Evolutionary conservation across 805 yeast species (phyloP), one percentile per base, ranked within the genome.

Genomic region (Spathaspora gorwiae): DNA sequence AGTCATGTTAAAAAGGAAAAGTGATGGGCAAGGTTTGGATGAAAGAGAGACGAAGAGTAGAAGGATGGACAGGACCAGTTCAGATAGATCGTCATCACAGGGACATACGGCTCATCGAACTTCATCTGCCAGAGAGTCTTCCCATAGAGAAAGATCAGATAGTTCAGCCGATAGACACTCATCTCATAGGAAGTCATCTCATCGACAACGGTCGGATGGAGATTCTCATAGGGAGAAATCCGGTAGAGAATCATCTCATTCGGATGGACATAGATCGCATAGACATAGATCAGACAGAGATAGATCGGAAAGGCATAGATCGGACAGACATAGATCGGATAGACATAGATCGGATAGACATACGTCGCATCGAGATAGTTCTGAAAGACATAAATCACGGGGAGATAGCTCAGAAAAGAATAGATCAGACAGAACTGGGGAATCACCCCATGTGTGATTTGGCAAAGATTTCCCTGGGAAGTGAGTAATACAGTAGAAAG

Each of bases 171-270:
- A 19, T 19, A 19, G 24, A 19, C 32, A 11, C 32, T 11, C 32
- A 29, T 29, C 32, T 29, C 32, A 29, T 9, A 29, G 12, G 12
- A 29, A 11, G 32, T 9, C 32, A 19, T 19, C 24, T 19, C 24
- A 29, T 5, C 9, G 32, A 29, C 3, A 29, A 9, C 3, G 32
- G 9, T 29, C 32, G 5, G 32, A 29, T 27, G 10, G 31, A 27
- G 26, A 35, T 35, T 15, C 37, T 9, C 29, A 35, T 39, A 13
- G 53, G 48, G 37, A 54, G 47, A 35, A 55, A 7, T 13, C 11
- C 9, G 35, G 11, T 24, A 35, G 24, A 14, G 26, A 13, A 13
- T 6, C 8, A 14, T 10, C n/a, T n/a, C 34, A 15, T 19, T 11
- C 33, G 14, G 11, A 11, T 33, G 14, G 26, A 33, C 24, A 33